phyloP scores from a whole-genome alignment of 225 moss, liverwort and hornwort species.

The Physcomitrellopsis africana region DNA sequence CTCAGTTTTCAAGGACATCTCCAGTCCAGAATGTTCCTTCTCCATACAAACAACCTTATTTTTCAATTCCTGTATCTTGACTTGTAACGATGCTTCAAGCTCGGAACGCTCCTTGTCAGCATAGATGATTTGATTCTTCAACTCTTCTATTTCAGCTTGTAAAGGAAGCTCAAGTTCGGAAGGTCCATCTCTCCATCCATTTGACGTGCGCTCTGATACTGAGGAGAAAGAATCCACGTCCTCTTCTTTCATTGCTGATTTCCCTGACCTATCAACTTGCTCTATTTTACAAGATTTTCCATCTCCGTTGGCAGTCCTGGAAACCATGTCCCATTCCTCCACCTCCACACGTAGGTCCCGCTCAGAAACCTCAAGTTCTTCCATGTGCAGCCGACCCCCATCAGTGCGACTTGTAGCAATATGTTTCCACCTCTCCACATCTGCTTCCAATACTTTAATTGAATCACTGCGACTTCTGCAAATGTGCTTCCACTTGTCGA shows the following conservation, averaged over 20 bases:
- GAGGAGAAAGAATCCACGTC: slow-evolving; percentile 22
- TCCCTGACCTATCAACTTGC: slow-evolving; percentile 22
- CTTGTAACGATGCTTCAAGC: slow-evolving; percentile 30
- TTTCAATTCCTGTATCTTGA: slow-evolving; percentile 26
- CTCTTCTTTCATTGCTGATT: slow-evolving; percentile 20
- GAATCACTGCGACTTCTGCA: slow-evolving; percentile 21
- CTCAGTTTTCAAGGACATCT: slow-evolving; percentile 28
- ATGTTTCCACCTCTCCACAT: slow-evolving; percentile 37
- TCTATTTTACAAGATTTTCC: slow-evolving; percentile 30
- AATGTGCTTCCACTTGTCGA: slow-evolving; percentile 39
- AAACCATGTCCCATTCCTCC: slow-evolving; percentile 38
- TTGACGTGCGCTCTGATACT: slow-evolving; percentile 23
- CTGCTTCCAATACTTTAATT: slow-evolving; percentile 25
- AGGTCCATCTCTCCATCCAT: slow-evolving; percentile 33
- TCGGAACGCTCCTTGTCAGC: neutral
- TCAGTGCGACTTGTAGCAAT: slow-evolving; percentile 28
- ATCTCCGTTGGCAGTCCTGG: slow-evolving; percentile 24
- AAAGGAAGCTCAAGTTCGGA: slow-evolving; percentile 36
- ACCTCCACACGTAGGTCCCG: slow-evolving; percentile 38
- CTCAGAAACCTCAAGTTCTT: slow-evolving; percentile 37
- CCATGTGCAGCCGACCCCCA: slow-evolving; percentile 25
- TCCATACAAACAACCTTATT: slow-evolving; percentile 21
- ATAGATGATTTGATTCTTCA: slow-evolving; percentile 23
- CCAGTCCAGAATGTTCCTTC: slow-evolving; percentile 4
- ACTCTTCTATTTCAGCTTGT: slow-evolving; percentile 32